These are phyloP conservation scores for Trametes villosa DNA, from an alignment of 768 basidiomycete genomes.

Conservation along the genomic window DNA sequence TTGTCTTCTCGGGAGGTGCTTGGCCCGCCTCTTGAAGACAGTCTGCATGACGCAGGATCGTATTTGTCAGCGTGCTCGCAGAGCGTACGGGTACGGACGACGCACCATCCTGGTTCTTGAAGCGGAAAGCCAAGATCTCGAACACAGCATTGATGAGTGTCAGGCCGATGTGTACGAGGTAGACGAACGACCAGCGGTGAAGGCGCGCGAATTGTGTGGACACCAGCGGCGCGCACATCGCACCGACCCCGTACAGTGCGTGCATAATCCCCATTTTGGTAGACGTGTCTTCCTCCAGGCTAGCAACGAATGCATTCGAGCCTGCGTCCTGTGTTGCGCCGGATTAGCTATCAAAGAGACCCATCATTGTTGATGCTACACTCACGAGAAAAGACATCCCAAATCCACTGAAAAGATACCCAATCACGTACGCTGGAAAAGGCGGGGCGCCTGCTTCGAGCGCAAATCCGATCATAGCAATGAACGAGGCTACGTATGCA, in stretches of 20 bases:
- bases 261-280: conserved; percentile 54
- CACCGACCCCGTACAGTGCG: conserved; percentile 64
- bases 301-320: conserved; percentile 71
- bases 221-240: conserved; percentile 53
- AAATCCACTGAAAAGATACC: conserved; percentile 50
- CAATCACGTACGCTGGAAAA: conserved; percentile 63
- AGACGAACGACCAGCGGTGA: conserved; percentile 47
- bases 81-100: neutral
- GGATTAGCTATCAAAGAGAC: neutral
- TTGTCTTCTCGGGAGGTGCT: conserved; percentile 29
- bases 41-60: neutral
- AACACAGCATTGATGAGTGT: conserved; percentile 23
- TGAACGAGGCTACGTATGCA: conserved; percentile 46
- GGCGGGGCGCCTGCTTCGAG: conserved; percentile 60
- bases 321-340: conserved; percentile 57
- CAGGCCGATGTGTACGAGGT: conserved; percentile 40
- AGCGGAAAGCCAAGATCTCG: conserved; percentile 30
- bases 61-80: neutral
- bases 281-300: conserved; percentile 55
- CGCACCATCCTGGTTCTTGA: conserved; percentile 36
- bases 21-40: conserved; percentile 34
- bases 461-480: conserved; percentile 56
- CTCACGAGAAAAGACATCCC: conserved; percentile 39
- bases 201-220: conserved; percentile 52
- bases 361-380: neutral